Base-by-base conservation (phyloP, 805 yeast genomes). In the Saccharomycopsis javanensis region DNA sequence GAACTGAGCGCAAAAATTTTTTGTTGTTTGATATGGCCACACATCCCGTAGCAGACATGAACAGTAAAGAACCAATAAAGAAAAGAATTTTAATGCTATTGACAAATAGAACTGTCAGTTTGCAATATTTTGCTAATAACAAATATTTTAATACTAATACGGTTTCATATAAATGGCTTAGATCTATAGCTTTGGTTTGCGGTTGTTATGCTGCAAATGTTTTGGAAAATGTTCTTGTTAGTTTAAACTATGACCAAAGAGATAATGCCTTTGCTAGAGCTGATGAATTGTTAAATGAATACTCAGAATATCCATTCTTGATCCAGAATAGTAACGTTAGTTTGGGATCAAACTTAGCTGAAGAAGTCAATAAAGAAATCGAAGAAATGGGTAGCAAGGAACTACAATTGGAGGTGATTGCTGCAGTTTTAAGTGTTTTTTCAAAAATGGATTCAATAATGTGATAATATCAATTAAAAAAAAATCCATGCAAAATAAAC, bases 21-120 rank as follows among this genome's bases (percentile, higher is more conserved):
- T 82, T 94, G 66, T 75, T 94, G 55, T 94, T 94, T 65, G 99
- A 94, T 71, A 94, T 94, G 97, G 96, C 99, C 31, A 94, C 99
- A 7, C 99, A 95, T 71, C 99, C 99, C 6, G 81, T 94, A 13
- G 85, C 91, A 33, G 99, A 94, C 70, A 79, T 85, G 50, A 74
- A 82, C 62, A 83, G 96, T 53, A 94, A 94, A 71, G 96, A 88
- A 63, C 82, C 83, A 56, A 79, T 94, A 57, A 82, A 83, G 57
- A 77, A 82, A 59, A 80, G 97, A 65, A 81, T 89, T 28, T 73
- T 90, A 61, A 77, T 79, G 50, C 68, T 89, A 53, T 75, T 94
- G 64, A 82, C 88, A 6, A 75, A 85, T 35, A 82, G 96, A 71
- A 86, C 85, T 55, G 78, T 86, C 63, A 78, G 76, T 58, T 66